phyloP scores from a whole-genome alignment of 2,329 filamentous ascomycete genomes.

The Nothophaeocryptopus gaeumannii region DNA sequence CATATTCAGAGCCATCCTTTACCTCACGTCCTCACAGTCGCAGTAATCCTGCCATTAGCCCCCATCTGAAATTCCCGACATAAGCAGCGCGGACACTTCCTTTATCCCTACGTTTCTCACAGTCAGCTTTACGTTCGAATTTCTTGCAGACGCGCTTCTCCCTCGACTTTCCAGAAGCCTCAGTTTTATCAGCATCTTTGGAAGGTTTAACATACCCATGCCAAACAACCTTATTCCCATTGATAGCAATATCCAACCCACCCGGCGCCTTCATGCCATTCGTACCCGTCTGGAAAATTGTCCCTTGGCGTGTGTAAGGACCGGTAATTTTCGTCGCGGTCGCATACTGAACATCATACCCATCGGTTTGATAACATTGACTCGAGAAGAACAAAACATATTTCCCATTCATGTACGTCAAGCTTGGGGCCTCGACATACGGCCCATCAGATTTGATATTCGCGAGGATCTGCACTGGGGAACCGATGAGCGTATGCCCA shows the following conservation, averaged over 20 bases:
- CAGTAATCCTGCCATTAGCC: constrained; percentile 10
- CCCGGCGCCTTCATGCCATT: constrained; percentile 30
- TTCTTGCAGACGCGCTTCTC: not conserved
- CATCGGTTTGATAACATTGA: constrained; percentile 29
- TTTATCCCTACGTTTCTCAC: constrained; percentile 7
- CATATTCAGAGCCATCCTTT: too few species aligned
- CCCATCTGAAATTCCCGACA: constrained; percentile 11
- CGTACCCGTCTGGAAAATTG: constrained; percentile 27
- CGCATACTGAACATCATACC: constrained; percentile 33
- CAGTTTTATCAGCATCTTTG: not conserved
- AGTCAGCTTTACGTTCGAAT: constrained; percentile 13
- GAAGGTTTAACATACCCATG: constrained; percentile 28
- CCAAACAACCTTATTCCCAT: constrained; percentile 34
- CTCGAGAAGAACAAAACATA: constrained; percentile 34
- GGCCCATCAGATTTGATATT: constrained; percentile 32
- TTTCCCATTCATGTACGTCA: constrained; percentile 25
- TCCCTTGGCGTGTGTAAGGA: constrained; percentile 26
- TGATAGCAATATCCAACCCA: constrained; percentile 31
- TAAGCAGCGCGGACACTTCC: constrained; percentile 12
- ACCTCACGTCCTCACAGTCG: not conserved
- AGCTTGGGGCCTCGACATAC: constrained; percentile 31
- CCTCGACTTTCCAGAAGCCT: not conserved
- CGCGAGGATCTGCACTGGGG: constrained; percentile 26
- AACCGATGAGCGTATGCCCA: constrained; percentile 30
- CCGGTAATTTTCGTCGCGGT: constrained; percentile 26